Evolutionary conservation across 208 protist species (phyloP).

Genomic region (Wallacemonas rigidus): DNA sequence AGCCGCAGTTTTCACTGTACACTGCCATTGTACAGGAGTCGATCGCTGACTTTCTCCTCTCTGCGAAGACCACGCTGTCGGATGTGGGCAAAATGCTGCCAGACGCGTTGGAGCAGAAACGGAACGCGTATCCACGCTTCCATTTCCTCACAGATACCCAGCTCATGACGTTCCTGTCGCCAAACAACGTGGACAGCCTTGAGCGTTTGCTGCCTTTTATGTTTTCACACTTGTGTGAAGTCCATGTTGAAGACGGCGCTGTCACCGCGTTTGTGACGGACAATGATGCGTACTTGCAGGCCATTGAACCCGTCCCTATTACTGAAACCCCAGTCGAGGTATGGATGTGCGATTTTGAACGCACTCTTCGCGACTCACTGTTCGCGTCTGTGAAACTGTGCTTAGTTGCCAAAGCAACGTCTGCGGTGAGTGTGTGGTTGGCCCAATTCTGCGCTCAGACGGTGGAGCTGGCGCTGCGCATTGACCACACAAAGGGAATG

Average conservation of each 20-base stretch:
- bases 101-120: slow-evolving; percentile 91
- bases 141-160: slow-evolving; percentile 91
- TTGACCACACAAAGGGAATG: slow-evolving; percentile 69
- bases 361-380: slow-evolving; percentile 51
- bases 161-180: slow-evolving; percentile 79
- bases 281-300: slow-evolving; percentile 54
- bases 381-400: slow-evolving; percentile 46
- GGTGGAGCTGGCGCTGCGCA: slow-evolving; percentile 64
- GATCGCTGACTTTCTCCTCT: slow-evolving; percentile 86
- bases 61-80: slow-evolving; percentile 86
- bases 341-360: slow-evolving; percentile 79
- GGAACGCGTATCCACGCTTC: slow-evolving; percentile 91
- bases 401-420: slow-evolving; percentile 38
- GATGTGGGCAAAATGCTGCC: slow-evolving; percentile 88
- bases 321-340: slow-evolving; percentile 44
- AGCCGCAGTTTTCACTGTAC: slow-evolving; percentile 90
- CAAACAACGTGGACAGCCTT: slow-evolving; percentile 42
- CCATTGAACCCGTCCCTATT: slow-evolving; percentile 37
- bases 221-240: slow-evolving; percentile 53
- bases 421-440: slow-evolving; percentile 52
- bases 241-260: slow-evolving; percentile 38
- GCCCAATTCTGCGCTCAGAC: slow-evolving; percentile 66
- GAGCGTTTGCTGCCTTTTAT: slow-evolving; percentile 60
- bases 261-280: slow-evolving; percentile 49
- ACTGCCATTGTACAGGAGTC: slow-evolving; percentile 91